Base-by-base conservation (phyloP, 169 alveolate genomes). In the Neospora caninum region DNA sequence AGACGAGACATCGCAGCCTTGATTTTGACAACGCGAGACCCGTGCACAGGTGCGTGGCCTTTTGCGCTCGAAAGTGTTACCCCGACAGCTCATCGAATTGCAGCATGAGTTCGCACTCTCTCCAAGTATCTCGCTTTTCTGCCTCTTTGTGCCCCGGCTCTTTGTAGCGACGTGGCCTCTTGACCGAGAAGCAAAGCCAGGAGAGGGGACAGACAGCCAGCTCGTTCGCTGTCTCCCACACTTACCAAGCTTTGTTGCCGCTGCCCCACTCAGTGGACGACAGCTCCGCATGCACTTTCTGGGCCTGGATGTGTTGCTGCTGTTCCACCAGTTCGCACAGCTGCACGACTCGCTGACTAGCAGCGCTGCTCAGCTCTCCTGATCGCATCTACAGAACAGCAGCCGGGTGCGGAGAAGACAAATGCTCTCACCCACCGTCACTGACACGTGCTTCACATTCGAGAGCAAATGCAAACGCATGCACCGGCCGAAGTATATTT, bases 191-290 rank as follows among this genome's bases (percentile, higher is more conserved):
- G 31, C 25, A 64, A 7, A 64, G n/a, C n/a, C 4, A 64, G n/a
- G 73, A 64, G 31, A 64, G n/a, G 20, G 64, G 20, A 25, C 25
- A 82, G n/a, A 0, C 27, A 4, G 4, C 41, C 39, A 41, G 4
- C 69, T 41, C 38, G 34, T 82, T 7, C n/a, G 38, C 34, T 41
- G 34, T 41, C 39, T 6, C 34, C 38, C 38, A 41, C 34, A 43
- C 94, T 67, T 38, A 91, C 94, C 94, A 91, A 18, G 31, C 43
- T 36, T 88, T 78, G 84, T 82, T 91, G 16, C 84, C 39, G 29
- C 91, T 49, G 38, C 45, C 91, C 94, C 94, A 91, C 36, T 91
- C 94, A 7, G 94, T 91, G 0, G 94, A 53, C 22, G 94, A 91
- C 27, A 91, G 91, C 27, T 91, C 94, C 49, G 94, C 94, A 53